Base-by-base conservation (phyloP, 495 filamentous ascomycete species). In the Hapsidospora chrysogenum region DNA sequence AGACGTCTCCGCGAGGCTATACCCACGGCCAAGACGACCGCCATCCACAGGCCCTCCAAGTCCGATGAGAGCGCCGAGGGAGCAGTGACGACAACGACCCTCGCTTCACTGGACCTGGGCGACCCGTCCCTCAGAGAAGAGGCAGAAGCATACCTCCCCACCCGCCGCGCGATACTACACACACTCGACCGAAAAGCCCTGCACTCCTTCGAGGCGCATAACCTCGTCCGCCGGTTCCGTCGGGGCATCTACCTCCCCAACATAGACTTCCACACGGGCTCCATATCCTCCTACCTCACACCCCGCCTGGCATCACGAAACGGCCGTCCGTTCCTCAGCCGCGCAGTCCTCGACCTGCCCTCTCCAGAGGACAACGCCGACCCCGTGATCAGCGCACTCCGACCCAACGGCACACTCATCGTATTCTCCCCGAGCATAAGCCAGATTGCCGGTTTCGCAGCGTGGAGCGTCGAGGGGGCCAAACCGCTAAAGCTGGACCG, bases 371-470 rank as follows among this genome's bases (percentile, higher is more conserved):
- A 54, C 9, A 18, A 38, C 26, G 36, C 27, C 9, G 28, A 38
- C 17, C 27, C 11, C 8, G 64, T 79, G 17, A 53, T 61, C 0
- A 51, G 64, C 9, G 63, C 71, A n/a, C 48, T 86, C 37, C 60
- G 62, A 16, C 54, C 60, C 0, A 63, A 79, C 50, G 81, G 78
- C 1, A 45, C 65, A 3, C 52, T 87, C 2, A 56, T 72, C 17
- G 69, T 81, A 13, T 87, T 81, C 49, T 72, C 69, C 51, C 81
- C 81, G 2, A 80, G 70, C 41, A 70, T 87, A 38, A 83, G 78
- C 4, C 82, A 86, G 53, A 79, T 86, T 38, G 66, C 60, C 23
- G 58, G 67, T 1, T 73, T 70, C 33, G 51, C 83, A 27, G 55
- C 66, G 33, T 36, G 33, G 33, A 25, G 13, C 4, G 10, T 9